Conservation (phyloP, 2,329 filamentous ascomycete genomes). For the Aphanoascus verrucosus region DNA sequence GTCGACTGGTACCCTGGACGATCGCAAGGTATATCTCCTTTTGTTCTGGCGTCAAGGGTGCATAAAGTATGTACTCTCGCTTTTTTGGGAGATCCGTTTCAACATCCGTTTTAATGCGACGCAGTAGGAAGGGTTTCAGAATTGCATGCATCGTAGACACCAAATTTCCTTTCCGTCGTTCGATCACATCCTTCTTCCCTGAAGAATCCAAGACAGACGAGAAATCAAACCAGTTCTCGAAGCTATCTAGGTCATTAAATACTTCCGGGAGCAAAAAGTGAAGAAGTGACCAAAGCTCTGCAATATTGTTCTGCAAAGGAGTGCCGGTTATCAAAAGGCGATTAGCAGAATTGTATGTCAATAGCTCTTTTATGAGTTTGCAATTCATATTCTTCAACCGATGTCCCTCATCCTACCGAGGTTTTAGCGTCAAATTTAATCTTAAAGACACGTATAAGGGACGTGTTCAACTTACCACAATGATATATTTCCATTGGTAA, state of each 20-base stretch:
- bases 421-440: slow-evolving; percentile 19
- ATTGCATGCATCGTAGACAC: slow-evolving; percentile 87
- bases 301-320: slow-evolving; percentile 87
- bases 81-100: slow-evolving; percentile 89
- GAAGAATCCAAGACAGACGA: slow-evolving; percentile 78
- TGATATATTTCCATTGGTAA: slow-evolving; percentile 94
- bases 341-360: slow-evolving; percentile 81
- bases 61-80: slow-evolving; percentile 89
- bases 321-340: slow-evolving; percentile 89
- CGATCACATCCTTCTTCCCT: slow-evolving; percentile 65
- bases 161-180: slow-evolving; percentile 64
- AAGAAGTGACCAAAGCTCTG: slow-evolving; percentile 86
- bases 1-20: slow-evolving; percentile 59
- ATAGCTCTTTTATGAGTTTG: slow-evolving; percentile 75
- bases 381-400: slow-evolving; percentile 96
- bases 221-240: slow-evolving; percentile 96
- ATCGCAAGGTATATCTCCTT: slow-evolving; percentile 83
- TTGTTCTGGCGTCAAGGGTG: slow-evolving; percentile 81
- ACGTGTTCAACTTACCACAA: slow-evolving; percentile 58
- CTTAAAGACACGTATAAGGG: slow-evolving; percentile 15
- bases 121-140: slow-evolving; percentile 77
- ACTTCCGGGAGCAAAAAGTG: slow-evolving; percentile 89
- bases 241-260: slow-evolving; percentile 85
- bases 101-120: slow-evolving; percentile 86
- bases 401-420: slow-evolving; percentile 72